phyloP scores from a whole-genome alignment of 305 asterid species.

The Striga hermonthica region DNA sequence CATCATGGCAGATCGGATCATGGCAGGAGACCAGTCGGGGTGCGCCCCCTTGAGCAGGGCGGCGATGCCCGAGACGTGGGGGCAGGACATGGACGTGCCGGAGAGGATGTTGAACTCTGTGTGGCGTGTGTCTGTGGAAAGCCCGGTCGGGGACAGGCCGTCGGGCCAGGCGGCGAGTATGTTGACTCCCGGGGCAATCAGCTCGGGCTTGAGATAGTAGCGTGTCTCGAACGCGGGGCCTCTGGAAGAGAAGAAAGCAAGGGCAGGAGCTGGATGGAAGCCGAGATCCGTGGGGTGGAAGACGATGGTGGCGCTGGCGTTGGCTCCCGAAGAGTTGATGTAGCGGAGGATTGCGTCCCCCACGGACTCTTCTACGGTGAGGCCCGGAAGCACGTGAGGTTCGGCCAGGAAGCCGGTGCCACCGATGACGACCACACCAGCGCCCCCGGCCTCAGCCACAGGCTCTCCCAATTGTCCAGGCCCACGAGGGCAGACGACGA shows the following conservation, averaged over 20 bases:
- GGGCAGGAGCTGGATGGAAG: slow-evolving; percentile 68
- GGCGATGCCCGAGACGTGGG: slow-evolving; percentile 77
- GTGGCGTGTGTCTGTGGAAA: slow-evolving; percentile 54
- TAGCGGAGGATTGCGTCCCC: slow-evolving; percentile 37
- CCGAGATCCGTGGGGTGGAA: slow-evolving; percentile 64
- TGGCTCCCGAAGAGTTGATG: slow-evolving; percentile 35
- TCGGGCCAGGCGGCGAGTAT: background rate
- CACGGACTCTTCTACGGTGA: slow-evolving; percentile 48
- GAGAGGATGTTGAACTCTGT: slow-evolving; percentile 58
- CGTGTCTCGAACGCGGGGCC: slow-evolving; percentile 57
- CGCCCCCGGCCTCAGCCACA: slow-evolving; percentile 33
- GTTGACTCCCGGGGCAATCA: background rate
- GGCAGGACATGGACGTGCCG: slow-evolving; percentile 94
- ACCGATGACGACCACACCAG: slow-evolving; percentile 47
- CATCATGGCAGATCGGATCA: slow-evolving; percentile 82
- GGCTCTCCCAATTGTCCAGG: background rate
- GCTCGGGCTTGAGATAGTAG: slow-evolving; percentile 64
- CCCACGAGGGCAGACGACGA: slow-evolving; percentile 55
- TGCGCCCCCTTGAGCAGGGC: slow-evolving; percentile 82
- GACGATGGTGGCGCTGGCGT: slow-evolving; percentile 55
- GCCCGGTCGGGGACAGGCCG: slow-evolving; percentile 45
- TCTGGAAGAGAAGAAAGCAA: slow-evolving; percentile 80
- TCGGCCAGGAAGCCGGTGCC: slow-evolving; percentile 67
- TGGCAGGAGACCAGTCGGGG: slow-evolving; percentile 90
- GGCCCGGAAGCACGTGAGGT: slow-evolving; percentile 65